These are phyloP conservation scores for Potentilla sterilis DNA, from an alignment of 306 rosid species.

Conservation along the genomic window DNA sequence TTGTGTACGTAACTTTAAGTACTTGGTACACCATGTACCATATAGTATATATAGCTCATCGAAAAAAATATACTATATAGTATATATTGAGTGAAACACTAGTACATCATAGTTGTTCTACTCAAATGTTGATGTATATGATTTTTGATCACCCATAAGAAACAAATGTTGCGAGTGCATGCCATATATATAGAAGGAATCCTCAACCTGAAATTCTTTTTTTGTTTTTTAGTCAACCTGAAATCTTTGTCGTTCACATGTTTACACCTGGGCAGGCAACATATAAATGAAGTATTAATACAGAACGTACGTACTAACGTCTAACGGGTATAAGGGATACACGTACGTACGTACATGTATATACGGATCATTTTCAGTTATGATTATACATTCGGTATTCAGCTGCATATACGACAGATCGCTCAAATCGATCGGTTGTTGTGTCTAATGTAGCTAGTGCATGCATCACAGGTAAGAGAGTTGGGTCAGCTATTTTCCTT, in stretches of 20 bases:
- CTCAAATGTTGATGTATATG: neutral
- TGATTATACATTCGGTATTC: neutral
- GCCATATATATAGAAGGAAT: too few species aligned
- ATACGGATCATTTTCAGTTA: neutral
- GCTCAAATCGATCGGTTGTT: neutral
- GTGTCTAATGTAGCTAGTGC: neutral
- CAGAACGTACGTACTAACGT: neutral
- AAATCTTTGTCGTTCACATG: neutral
- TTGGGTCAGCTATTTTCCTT: neutral
- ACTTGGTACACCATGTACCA: neutral
- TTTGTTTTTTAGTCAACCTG: neutral
- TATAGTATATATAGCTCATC: too few species aligned
- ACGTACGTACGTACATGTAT: neutral
- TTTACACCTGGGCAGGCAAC: neutral
- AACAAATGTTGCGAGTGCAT: too few species aligned
- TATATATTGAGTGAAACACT: neutral
- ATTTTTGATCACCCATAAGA: neutral
- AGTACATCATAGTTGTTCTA: neutral
- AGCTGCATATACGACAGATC: neutral
- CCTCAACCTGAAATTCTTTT: too few species aligned
- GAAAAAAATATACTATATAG: too few species aligned
- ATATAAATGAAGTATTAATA: neutral
- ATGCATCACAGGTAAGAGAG: neutral
- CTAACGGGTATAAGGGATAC: neutral
- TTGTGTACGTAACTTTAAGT: neutral